phyloP scores from a whole-genome alignment of 176 grass and related monocot species.

The Phoenix roebelenii region DNA sequence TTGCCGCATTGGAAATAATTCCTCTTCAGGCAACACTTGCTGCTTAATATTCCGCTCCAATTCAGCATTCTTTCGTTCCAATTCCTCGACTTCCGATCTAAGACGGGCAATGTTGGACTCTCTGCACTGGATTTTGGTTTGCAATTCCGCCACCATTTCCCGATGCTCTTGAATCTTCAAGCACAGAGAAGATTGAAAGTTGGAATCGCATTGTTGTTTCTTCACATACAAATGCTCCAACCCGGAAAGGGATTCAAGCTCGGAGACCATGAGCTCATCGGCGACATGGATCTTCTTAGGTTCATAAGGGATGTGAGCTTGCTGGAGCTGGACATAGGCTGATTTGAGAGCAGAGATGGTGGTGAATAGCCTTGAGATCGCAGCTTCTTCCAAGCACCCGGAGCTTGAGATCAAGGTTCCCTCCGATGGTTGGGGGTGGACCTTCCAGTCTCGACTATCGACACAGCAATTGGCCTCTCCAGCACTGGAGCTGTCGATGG shows the following conservation, averaged over 20 bases:
- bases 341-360: slow-evolving; percentile 50
- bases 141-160: slow-evolving; percentile 38
- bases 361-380: slow-evolving; percentile 45
- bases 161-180: slow-evolving; percentile 43
- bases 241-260: slow-evolving; percentile 36
- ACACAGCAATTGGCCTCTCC: neutral
- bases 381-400: slow-evolving; percentile 29
- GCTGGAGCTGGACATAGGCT: slow-evolving; percentile 59
- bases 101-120: slow-evolving; percentile 49
- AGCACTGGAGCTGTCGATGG: slow-evolving; percentile 30
- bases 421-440: slow-evolving; percentile 32
- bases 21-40: slow-evolving; percentile 2
- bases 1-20: slow-evolving; percentile 5
- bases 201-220: slow-evolving; percentile 27
- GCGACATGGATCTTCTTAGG: slow-evolving; percentile 32
- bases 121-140: slow-evolving; percentile 49
- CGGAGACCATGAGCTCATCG: slow-evolving; percentile 33
- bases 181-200: slow-evolving; percentile 23
- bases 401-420: slow-evolving; percentile 10
- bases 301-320: slow-evolving; percentile 51
- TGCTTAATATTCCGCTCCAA: slow-evolving; percentile 26
- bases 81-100: slow-evolving; percentile 36
- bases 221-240: slow-evolving; percentile 44
- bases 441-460: slow-evolving; percentile 14
- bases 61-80: slow-evolving; percentile 34